These are phyloP conservation scores for Lomentospora prolificans DNA, from an alignment of 2,329 filamentous ascomycete genomes.

Conservation along the genomic window DNA sequence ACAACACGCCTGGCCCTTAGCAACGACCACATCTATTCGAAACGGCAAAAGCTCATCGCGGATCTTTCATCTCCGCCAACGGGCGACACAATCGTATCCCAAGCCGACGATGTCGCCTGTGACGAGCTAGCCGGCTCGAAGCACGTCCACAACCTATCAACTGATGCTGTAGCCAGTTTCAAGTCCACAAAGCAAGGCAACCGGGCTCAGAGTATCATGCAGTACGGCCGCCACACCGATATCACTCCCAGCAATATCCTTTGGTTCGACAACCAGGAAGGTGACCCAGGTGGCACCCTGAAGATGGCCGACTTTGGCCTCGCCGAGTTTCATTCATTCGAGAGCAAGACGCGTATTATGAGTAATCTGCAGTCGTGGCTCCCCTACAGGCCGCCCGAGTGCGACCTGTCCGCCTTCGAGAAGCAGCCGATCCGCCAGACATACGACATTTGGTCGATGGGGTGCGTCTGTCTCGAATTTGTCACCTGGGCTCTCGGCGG, in stretches of 20 bases:
- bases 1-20: background rate
- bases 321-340: background rate
- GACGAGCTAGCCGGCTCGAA: too few species aligned
- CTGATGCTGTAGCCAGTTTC: background rate
- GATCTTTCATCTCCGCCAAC: too few species aligned
- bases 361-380: background rate
- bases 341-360: background rate
- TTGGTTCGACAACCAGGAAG: background rate
- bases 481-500: constrained; percentile 14
- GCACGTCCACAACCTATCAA: background rate
- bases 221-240: background rate
- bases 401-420: background rate
- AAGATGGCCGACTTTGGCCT: background rate
- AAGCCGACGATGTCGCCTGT: too few species aligned
- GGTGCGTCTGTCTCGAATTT: constrained; percentile 19
- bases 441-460: constrained; percentile 20
- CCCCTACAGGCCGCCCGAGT: background rate
- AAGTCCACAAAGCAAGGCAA: background rate
- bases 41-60: too few species aligned
- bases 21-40: background rate
- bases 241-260: background rate
- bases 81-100: too few species aligned
- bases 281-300: background rate
- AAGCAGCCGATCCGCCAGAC: background rate
- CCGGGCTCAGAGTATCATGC: too few species aligned